Conservation (phyloP, 371 early-diverging fungal genomes). For the Mucor piriformis region DNA sequence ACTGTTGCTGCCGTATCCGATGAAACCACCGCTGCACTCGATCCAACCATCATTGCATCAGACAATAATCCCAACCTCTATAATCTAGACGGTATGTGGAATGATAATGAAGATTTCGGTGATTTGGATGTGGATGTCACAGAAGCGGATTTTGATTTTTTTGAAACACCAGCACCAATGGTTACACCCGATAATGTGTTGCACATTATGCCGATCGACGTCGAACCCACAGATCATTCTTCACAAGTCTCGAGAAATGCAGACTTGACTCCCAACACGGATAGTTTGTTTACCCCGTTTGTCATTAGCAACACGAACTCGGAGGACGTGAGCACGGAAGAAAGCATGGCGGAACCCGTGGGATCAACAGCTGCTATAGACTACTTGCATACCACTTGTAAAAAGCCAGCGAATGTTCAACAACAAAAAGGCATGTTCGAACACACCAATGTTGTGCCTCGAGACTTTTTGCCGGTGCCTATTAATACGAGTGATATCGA, state of each 20-base stretch:
- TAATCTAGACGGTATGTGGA: neutral
- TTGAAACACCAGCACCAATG: conserved; percentile 18
- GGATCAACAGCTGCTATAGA: neutral
- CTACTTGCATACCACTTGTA: neutral
- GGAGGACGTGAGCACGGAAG: neutral
- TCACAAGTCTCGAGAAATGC: neutral
- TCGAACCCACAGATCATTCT: neutral
- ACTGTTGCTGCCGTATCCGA: too few species aligned
- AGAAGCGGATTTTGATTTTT: conserved; percentile 51
- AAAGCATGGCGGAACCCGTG: neutral
- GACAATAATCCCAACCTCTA: conserved; percentile 1
- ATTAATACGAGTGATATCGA: conserved; percentile 33
- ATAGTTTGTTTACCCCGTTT: conserved; percentile 13
- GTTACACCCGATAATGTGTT: neutral
- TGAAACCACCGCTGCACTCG: too few species aligned
- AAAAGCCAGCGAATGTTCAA: neutral
- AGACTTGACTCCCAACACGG: neutral
- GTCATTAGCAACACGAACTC: neutral
- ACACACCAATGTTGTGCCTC: conserved; percentile 21
- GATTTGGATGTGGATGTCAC: conserved; percentile 47
- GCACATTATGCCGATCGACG: conserved; percentile 1
- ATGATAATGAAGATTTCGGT: conserved; percentile 16
- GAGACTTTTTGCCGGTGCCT: conserved; percentile 37
- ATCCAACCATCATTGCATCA: neutral
- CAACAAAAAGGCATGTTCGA: neutral